phyloP scores from a whole-genome alignment of 208 protist genomes.

The Wallacemonas sp. region DNA sequence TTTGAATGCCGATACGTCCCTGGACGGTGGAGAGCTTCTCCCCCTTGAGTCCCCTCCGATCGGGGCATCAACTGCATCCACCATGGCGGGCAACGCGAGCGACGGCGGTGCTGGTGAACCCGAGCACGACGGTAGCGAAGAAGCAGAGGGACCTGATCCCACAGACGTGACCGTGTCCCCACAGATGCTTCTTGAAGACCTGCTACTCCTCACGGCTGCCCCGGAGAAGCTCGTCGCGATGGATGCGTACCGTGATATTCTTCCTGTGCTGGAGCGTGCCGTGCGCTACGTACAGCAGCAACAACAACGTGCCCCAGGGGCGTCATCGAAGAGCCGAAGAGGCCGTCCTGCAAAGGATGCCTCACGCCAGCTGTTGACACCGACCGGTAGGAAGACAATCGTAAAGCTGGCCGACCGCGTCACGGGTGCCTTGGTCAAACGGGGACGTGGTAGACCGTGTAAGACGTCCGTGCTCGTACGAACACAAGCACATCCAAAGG shows the following conservation, averaged over 20 bases:
- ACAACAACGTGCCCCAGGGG: neutral
- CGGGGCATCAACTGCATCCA: too few species aligned
- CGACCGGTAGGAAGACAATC: neutral
- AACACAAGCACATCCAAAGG: neutral
- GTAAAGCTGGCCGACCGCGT: neutral
- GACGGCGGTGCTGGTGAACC: neutral
- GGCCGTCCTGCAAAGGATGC: too few species aligned
- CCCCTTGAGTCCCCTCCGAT: too few species aligned
- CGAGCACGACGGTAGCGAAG: neutral
- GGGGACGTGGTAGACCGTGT: neutral
- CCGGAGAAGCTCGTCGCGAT: neutral
- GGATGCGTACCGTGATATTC: neutral
- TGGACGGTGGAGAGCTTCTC: too few species aligned
- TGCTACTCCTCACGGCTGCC: neutral
- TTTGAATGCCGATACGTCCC: too few species aligned
- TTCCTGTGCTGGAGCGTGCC: neutral
- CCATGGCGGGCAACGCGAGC: too few species aligned
- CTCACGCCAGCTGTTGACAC: too few species aligned
- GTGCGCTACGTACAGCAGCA: neutral
- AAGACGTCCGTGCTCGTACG: neutral
- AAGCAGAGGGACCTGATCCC: neutral
- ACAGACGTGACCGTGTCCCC: too few species aligned
- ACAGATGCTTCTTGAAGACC: too few species aligned
- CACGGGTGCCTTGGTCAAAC: neutral
- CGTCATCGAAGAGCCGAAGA: too few species aligned